These are phyloP conservation scores for Tylopilus vinaceipallidus DNA, from an alignment of 768 basidiomycete genomes.

Conservation along the genomic window DNA sequence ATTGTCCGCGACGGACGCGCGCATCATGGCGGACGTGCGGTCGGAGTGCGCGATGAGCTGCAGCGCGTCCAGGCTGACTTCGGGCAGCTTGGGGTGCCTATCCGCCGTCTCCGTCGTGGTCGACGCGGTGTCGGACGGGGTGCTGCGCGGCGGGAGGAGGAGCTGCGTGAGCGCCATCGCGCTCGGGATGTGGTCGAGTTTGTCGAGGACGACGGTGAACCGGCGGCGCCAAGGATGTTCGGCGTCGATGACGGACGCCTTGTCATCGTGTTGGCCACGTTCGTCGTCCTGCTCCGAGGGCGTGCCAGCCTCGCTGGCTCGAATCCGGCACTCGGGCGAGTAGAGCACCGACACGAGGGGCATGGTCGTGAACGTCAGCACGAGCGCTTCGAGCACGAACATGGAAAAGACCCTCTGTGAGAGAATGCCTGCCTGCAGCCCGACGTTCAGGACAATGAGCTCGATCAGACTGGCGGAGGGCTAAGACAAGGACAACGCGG, in stretches of 20 bases:
- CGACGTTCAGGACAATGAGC: slow-evolving; percentile 94
- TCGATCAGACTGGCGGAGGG: slow-evolving; percentile 64
- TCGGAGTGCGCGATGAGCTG: slow-evolving; percentile 82
- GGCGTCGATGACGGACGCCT: slow-evolving; percentile 11
- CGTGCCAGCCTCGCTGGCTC: slow-evolving; percentile 34
- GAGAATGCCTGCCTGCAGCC: slow-evolving; percentile 76
- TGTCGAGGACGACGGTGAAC: slow-evolving; percentile 89
- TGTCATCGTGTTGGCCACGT: slow-evolving; percentile 12
- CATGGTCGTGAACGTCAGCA: slow-evolving; percentile 84
- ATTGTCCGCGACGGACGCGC: slow-evolving; percentile 60
- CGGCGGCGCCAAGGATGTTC: slow-evolving; percentile 44
- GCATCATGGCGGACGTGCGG: slow-evolving; percentile 63
- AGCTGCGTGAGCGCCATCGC: slow-evolving; percentile 91
- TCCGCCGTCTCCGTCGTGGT: slow-evolving; percentile 2
- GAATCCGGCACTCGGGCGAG: slow-evolving; percentile 57
- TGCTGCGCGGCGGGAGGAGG: slow-evolving; percentile 44
- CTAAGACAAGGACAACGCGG: background rate
- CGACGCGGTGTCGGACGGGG: slow-evolving; percentile 8
- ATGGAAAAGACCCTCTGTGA: slow-evolving; percentile 82
- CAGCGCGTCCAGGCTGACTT: slow-evolving; percentile 62
- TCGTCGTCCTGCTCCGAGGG: slow-evolving; percentile 32
- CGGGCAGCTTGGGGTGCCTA: slow-evolving; percentile 15
- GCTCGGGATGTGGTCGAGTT: slow-evolving; percentile 82
- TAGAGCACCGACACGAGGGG: slow-evolving; percentile 68
- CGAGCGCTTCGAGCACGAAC: slow-evolving; percentile 86